Evolutionary conservation across 2,329 filamentous ascomycete species (phyloP), one percentile per base, ranked within the genome.

Genomic region (Pseudocercospora cruenta): DNA sequence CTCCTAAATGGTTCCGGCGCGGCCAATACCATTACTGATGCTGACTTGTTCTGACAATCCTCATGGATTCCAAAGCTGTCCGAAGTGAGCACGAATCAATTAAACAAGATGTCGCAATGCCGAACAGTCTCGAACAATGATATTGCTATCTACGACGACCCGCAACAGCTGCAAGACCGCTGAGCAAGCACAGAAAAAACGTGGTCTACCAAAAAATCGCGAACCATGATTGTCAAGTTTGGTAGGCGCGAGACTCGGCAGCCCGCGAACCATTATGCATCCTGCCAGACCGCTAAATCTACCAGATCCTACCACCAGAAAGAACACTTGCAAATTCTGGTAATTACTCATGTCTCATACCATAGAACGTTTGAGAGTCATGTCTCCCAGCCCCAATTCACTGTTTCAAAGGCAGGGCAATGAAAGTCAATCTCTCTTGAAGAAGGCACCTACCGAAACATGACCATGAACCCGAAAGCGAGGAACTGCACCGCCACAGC

Each of bases 401-500:
- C 16, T 19, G 16, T 43, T 43, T 43, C 14, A 6, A 9, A 43
- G 24, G 22, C 47, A 51, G 19, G 47, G 19, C 5, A 7, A 7
- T 4, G 19, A 51, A 51, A 22, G 19, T 51, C 47, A 51, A 22
- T 36, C 33, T 36, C 33, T 16, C 33, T 36, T 12, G 33, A 36
- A 36, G 33, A 14, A 36, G 10, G 33, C 33, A 36, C 12, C 33
- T 36, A 36, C 33, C 33, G 33, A 36, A 36, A 16, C 39, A 43
- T 8, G 39, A 43, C 4, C 6, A 7, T 8, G 47, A 24, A 51
- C 7, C 47, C 47, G 19, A 51, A 26, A 51, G 47, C 47, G 47
- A 51, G 47, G n/a, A 55, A 1, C 19, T 67, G 66, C 68, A 69
- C 66, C 61, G 68, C 66, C 68, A 70, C 68, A 67, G 21, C 39